These are phyloP conservation scores for Claviceps spartinae DNA, from an alignment of 2,329 filamentous ascomycete species.

Conservation along the genomic window DNA sequence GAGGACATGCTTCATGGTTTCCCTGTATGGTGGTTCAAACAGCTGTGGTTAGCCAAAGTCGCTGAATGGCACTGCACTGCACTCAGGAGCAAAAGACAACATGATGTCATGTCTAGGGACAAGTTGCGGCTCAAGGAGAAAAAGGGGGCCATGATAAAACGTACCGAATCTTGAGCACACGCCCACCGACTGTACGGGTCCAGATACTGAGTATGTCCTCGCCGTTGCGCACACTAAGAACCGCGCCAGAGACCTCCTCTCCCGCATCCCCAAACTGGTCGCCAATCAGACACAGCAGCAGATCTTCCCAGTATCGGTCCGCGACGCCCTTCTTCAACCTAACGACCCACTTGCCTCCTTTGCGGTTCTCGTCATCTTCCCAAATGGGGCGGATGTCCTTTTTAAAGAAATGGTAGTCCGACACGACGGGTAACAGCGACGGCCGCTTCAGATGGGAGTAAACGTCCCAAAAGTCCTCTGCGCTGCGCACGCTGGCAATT, in stretches of 20 bases:
- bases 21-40: conserved; percentile 35
- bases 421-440: conserved; percentile 76
- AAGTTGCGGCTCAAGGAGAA: not conserved
- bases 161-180: conserved; percentile 92
- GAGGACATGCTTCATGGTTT: conserved; percentile 86
- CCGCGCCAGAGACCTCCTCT: conserved; percentile 89
- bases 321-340: conserved; percentile 93
- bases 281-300: conserved; percentile 78
- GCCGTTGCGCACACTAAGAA: conserved; percentile 85
- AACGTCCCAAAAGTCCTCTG: conserved; percentile 82
- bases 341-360: conserved; percentile 94
- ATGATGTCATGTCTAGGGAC: too few species aligned
- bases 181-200: conserved; percentile 85
- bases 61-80: too few species aligned
- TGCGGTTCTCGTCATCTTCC: conserved; percentile 96
- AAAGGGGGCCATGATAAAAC: not conserved
- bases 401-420: conserved; percentile 97
- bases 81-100: too few species aligned
- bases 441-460: conserved; percentile 85
- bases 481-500: conserved; percentile 67
- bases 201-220: conserved; percentile 97
- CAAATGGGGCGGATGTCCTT: conserved; percentile 92
- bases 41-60: not conserved
- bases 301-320: conserved; percentile 93
- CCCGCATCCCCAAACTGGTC: conserved; percentile 88